These are phyloP conservation scores for Hypholoma sublateritium DNA, from an alignment of 768 basidiomycete genomes.

Conservation along the genomic window DNA sequence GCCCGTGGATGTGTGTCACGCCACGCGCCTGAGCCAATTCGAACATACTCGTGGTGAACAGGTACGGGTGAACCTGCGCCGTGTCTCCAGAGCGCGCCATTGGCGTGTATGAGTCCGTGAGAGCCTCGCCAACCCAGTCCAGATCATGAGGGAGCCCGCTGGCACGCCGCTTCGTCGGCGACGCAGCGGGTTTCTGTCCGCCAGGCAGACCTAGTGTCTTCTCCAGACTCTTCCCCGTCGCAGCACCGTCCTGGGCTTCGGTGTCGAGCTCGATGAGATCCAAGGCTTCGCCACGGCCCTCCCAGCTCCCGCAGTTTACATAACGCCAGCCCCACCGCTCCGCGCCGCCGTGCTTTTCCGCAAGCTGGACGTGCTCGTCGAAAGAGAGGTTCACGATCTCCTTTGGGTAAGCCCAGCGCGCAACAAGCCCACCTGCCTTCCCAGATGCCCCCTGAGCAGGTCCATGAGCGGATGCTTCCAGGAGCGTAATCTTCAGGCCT, in stretches of 20 bases:
- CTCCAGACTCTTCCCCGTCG: slow-evolving; percentile 48
- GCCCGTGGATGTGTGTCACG: slow-evolving; percentile 45
- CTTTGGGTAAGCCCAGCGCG: slow-evolving; percentile 80
- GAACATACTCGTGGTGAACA: slow-evolving; percentile 73
- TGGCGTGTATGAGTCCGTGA: slow-evolving; percentile 60
- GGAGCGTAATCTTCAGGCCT: slow-evolving; percentile 48
- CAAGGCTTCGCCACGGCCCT: slow-evolving; percentile 52
- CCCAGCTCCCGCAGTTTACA: slow-evolving; percentile 73
- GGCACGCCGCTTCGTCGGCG: slow-evolving; percentile 16
- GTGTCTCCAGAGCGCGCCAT: slow-evolving; percentile 61
- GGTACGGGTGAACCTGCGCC: slow-evolving; percentile 76
- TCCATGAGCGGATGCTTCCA: slow-evolving; percentile 69
- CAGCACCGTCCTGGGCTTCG: too few relatives aligned
- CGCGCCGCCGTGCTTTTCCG: slow-evolving; percentile 64
- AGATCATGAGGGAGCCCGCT: slow-evolving; percentile 51
- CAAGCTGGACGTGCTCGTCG: slow-evolving; percentile 71
- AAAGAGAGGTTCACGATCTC: slow-evolving; percentile 73
- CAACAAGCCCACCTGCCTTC: slow-evolving; percentile 84
- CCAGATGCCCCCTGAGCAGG: slow-evolving; percentile 81
- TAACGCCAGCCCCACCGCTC: slow-evolving; percentile 84
- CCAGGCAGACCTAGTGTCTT: slow-evolving; percentile 51
- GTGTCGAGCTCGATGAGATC: slow-evolving; percentile 23
- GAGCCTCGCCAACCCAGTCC: slow-evolving; percentile 52
- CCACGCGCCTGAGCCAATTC: slow-evolving; percentile 59
- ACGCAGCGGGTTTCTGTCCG: slow-evolving; percentile 20